phyloP scores from a whole-genome alignment of 179 eudicot genomes.

The Silene vulgaris region DNA sequence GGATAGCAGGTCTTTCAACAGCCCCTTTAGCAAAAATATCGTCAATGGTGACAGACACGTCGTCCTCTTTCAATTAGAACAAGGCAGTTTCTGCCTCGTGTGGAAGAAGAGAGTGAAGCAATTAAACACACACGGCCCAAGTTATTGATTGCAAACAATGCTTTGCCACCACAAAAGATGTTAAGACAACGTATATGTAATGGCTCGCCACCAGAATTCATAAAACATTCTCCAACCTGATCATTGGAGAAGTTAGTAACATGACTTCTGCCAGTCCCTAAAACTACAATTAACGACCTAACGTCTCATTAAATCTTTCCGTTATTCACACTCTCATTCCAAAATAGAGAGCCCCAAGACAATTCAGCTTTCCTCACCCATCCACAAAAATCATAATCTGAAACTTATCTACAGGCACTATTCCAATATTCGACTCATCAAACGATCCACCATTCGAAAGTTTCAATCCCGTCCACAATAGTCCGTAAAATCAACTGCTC shows the following conservation, averaged over 20 bases:
- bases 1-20: slow-evolving; percentile 26
- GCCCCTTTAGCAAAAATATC: slow-evolving; percentile 28
- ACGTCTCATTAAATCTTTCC: background rate
- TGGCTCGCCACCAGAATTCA: slow-evolving; percentile 50
- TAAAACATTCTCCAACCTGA: slow-evolving; percentile 39
- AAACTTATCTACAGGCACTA: background rate
- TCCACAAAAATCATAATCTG: background rate
- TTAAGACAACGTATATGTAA: slow-evolving; percentile 34
- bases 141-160: slow-evolving; percentile 29
- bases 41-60: slow-evolving; percentile 20
- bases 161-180: slow-evolving; percentile 29
- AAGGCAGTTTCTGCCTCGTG: slow-evolving; percentile 29
- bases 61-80: slow-evolving; percentile 29
- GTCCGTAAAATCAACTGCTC: background rate
- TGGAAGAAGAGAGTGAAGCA: slow-evolving; percentile 36
- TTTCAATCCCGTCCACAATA: background rate
- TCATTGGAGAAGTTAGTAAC: slow-evolving; percentile 38
- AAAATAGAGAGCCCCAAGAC: background rate
- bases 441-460: background rate
- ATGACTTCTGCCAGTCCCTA: slow-evolving; percentile 14
- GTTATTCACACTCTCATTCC: slow-evolving; percentile 8
- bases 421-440: background rate
- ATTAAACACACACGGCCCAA: slow-evolving; percentile 35
- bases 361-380: slow-evolving; percentile 17
- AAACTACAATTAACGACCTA: slow-evolving; percentile 19